Evolutionary conservation across 768 basidiomycete genomes (phyloP), one percentile per base, ranked within the genome.

Genomic region (Lentinula sp.): DNA sequence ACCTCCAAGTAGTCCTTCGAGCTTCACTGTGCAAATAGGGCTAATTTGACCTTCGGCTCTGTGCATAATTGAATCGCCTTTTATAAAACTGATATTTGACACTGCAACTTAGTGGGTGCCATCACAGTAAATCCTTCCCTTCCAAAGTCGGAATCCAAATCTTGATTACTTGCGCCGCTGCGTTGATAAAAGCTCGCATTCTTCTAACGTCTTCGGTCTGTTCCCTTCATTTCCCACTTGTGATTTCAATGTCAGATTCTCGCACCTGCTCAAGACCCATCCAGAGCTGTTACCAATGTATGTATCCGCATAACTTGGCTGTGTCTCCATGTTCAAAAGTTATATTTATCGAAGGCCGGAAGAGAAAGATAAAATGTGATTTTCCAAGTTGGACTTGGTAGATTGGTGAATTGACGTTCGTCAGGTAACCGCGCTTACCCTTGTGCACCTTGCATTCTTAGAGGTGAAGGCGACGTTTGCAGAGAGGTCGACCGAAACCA

Each of bases 211-310:
- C 21, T 9, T 23, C 18, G 16, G 46, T 48, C 16, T 16, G 5
- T 11, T 2, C 21, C 13, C 16, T 43, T n/a, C 16, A 15, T 48
- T 23, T 48, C 8, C 46, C 46, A 21, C 4, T 18, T 48, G 21
- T 10, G 21, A n/a, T 23, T 10, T 11, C 3, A 39, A 59, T 59
- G 61, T 61, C 59, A 15, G 59, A 60, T 18, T 45, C 59, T 4
- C 57, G 65, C 1, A 66, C 66, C 1, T 64, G 62, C 9, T 64
- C 64, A 3, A 64, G 70, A 35, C 70, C 70, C 43, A 70, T 70
- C 6, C 70, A 70, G 51, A 70, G 70, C 51, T 70, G 70, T 35
- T 68, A 68, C 34, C 70, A 70, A 62, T 70, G 70, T 69, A 37
- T 18, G 67, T 55, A 23, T 7, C 40, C 23, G 6, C 8, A 52